phyloP scores from a whole-genome alignment of 2,329 filamentous ascomycete genomes.

The Triangularia setosa region DNA sequence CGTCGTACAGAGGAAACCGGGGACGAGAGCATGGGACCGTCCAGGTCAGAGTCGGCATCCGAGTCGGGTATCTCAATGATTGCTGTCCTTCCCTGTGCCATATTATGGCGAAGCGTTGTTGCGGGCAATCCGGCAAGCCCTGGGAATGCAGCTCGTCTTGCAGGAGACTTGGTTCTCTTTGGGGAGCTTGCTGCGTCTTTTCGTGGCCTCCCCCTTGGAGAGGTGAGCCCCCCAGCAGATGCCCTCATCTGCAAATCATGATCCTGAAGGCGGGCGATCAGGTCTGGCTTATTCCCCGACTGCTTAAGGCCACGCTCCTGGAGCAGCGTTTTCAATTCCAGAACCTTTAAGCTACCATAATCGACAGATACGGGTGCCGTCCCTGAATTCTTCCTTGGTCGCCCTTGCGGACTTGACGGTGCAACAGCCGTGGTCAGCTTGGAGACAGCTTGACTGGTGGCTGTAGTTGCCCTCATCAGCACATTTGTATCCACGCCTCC shows the following conservation, averaged over 20 bases:
- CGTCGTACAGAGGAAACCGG: constrained; percentile 32
- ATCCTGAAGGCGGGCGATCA: constrained; percentile 3
- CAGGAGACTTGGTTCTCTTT: background rate
- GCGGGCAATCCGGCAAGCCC: constrained; percentile 14
- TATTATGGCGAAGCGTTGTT: constrained; percentile 29
- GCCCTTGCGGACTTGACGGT: constrained; percentile 27
- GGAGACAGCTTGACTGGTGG: constrained; percentile 7
- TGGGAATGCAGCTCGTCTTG: background rate
- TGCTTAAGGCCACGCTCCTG: background rate
- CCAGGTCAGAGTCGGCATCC: constrained; percentile 46
- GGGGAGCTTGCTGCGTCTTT: constrained; percentile 22
- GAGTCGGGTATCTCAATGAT: constrained; percentile 52
- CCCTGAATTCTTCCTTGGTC: constrained; percentile 32
- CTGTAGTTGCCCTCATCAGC: constrained; percentile 21
- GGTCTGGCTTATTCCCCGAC: background rate
- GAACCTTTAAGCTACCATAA: background rate
- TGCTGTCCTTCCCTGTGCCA: constrained; percentile 18
- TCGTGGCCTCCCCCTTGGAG: constrained; percentile 28
- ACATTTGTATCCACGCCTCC: background rate
- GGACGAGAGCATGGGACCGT: constrained; percentile 35
- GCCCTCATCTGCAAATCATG: constrained; percentile 1
- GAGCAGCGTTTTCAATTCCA: constrained; percentile 2
- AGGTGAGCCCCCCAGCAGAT: constrained; percentile 10
- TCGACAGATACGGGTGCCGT: background rate
- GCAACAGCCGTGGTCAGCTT: background rate